Percentiles rank a stretch among this genome's conserved stretches.
Evolutionary conservation across 176 grass and related monocot genomes (phyloP).

Genomic region (Alloteropsis semialata): DNA sequence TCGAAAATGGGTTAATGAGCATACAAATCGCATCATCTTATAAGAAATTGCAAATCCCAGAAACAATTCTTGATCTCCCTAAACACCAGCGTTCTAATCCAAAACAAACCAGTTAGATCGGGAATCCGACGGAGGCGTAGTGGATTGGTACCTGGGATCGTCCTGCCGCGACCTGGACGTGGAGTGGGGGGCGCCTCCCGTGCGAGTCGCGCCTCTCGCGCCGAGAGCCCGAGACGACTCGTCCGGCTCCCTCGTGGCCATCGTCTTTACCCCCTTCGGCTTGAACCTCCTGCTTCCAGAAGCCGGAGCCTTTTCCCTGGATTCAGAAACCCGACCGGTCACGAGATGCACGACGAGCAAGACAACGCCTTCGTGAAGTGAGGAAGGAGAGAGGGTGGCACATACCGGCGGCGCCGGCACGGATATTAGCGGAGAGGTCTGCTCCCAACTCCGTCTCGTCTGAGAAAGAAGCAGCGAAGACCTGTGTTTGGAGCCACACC

Average conservation of each 20-base stretch:
- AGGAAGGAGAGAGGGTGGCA: too few species aligned
- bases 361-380: too few species aligned
- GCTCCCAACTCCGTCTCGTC: too few species aligned
- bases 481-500: too few species aligned
- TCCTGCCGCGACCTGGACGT: slow-evolving; percentile 43
- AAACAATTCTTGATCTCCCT: neutral
- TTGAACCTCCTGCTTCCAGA: too few species aligned
- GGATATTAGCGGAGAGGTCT: too few species aligned
- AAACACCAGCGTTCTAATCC: neutral
- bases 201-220: slow-evolving; percentile 48
- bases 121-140: neutral
- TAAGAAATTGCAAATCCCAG: neutral
- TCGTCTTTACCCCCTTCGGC: slow-evolving; percentile 11
- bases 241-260: slow-evolving; percentile 32
- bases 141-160: slow-evolving; percentile 49
- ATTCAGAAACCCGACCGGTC: too few species aligned
- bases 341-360: too few species aligned
- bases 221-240: slow-evolving; percentile 44
- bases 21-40: neutral
- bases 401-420: too few species aligned
- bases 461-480: too few species aligned
- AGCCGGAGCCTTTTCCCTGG: too few species aligned
- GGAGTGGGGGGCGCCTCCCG: slow-evolving; percentile 39
- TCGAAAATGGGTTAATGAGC: neutral
- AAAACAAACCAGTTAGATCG: slow-evolving; percentile 9